phyloP scores from a whole-genome alignment of 257 asterid species.

The Lavandula angustifolia region DNA sequence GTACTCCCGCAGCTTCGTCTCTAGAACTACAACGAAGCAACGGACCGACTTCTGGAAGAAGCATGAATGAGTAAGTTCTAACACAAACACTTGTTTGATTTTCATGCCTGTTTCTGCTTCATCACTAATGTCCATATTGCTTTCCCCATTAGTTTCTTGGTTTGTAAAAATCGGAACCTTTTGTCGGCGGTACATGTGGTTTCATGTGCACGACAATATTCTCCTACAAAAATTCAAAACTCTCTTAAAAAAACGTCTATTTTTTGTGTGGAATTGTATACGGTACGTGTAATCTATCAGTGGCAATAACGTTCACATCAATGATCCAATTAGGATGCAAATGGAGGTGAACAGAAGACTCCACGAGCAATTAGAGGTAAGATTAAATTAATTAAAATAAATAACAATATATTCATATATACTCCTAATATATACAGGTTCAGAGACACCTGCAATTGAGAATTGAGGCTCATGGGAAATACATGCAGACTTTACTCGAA shows the following conservation, averaged over 20 bases:
- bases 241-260: background rate
- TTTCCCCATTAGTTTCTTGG: background rate
- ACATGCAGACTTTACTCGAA: conserved; percentile 93
- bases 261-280: conserved; percentile 30
- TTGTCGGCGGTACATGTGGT: conserved; percentile 5
- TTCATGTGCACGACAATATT: conserved; percentile 9
- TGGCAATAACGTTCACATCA: conserved; percentile 44
- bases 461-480: conserved; percentile 97
- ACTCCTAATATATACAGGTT: conserved; percentile 46
- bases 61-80: conserved; percentile 86
- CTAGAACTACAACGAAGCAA: conserved; percentile 80
- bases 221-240: background rate
- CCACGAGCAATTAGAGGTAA: conserved; percentile 95
- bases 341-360: conserved; percentile 97
- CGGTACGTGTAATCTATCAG: conserved; percentile 31
- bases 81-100: background rate
- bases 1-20: conserved; percentile 74
- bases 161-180: background rate
- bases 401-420: no score
- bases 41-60: conserved; percentile 81
- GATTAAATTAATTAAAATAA: background rate
- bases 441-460: conserved; percentile 95
- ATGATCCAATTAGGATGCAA: conserved; percentile 89
- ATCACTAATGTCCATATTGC: background rate
- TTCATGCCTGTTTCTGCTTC: background rate